These are phyloP conservation scores for Meyerozyma smithsonii DNA, from an alignment of 1,139 yeast genomes.

Conservation along the genomic window DNA sequence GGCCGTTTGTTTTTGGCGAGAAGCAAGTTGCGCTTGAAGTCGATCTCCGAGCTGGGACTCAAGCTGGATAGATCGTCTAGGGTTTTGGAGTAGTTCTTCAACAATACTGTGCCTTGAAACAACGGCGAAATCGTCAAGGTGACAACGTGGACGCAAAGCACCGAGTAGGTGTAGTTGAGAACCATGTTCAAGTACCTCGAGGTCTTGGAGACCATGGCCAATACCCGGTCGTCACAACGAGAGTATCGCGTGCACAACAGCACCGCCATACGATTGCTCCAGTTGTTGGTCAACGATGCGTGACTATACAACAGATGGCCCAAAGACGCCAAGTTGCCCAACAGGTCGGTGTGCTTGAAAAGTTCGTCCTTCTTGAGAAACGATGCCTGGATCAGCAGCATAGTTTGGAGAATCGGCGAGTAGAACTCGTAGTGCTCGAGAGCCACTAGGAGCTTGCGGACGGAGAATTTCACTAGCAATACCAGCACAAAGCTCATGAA, in stretches of 20 bases:
- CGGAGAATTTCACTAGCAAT: not conserved
- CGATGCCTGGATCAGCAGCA: not conserved
- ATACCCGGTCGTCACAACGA: conserved; percentile 7
- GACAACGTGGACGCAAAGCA: conserved; percentile 40
- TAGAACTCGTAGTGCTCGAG: not conserved
- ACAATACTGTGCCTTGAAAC: conserved; percentile 23
- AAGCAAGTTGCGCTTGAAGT: conserved; percentile 10
- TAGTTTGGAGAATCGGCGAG: conserved; percentile 14
- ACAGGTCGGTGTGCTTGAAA: conserved; percentile 8
- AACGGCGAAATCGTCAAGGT: conserved; percentile 31
- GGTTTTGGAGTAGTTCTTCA: conserved; percentile 23
- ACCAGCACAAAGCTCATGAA: not conserved
- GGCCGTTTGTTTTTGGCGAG: conserved; percentile 5
- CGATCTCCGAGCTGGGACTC: conserved; percentile 22
- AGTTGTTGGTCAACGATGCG: not conserved
- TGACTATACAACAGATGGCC: not conserved
- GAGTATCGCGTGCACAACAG: conserved; percentile 5
- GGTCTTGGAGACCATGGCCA: conserved; percentile 4
- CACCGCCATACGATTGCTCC: not conserved
- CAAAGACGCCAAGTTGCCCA: conserved; percentile 6
- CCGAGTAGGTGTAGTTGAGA: conserved; percentile 29
- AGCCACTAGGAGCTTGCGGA: not conserved
- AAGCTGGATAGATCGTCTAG: conserved; percentile 28
- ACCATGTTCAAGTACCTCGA: conserved; percentile 14
- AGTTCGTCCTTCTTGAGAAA: not conserved